Evolutionary conservation across 768 basidiomycete genomes (phyloP).

Genomic region (Lactifluus hygrophoroides): DNA sequence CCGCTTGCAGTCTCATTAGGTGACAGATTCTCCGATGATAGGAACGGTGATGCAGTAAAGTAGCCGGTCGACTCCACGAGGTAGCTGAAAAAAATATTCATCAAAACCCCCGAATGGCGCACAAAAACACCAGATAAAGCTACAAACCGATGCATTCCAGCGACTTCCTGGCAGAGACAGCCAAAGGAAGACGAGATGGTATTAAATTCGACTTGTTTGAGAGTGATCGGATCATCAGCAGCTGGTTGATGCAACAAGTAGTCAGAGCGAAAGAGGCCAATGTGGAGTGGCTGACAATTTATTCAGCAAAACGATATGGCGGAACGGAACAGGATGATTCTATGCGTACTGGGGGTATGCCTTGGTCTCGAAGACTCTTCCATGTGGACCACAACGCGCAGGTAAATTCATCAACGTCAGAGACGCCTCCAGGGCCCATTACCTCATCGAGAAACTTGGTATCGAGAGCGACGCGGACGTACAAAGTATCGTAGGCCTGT

Average conservation of each 20-base stretch:
- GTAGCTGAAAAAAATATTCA: slow-evolving; percentile 40
- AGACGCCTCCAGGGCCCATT: slow-evolving; percentile 75
- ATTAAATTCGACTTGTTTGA: slow-evolving; percentile 98
- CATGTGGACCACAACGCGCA: slow-evolving; percentile 81
- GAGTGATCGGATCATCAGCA: slow-evolving; percentile 28
- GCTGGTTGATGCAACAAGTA: slow-evolving; percentile 69
- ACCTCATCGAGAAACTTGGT: slow-evolving; percentile 70
- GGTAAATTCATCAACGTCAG: slow-evolving; percentile 80
- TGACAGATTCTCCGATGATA: slow-evolving; percentile 56
- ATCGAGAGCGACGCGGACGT: slow-evolving; percentile 76
- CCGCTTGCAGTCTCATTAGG: slow-evolving; percentile 61
- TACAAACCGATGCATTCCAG: slow-evolving; percentile 68
- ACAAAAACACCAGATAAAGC: background rate
- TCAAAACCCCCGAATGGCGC: background rate
- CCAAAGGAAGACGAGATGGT: slow-evolving; percentile 94
- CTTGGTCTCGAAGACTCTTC: slow-evolving; percentile 64
- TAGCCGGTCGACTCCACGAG: slow-evolving; percentile 58
- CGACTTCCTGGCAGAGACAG: slow-evolving; percentile 53
- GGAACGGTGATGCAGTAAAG: slow-evolving; percentile 45
- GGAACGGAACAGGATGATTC: background rate
- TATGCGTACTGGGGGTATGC: slow-evolving; percentile 43
- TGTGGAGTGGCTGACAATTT: slow-evolving; percentile 60
- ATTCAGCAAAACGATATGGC: slow-evolving; percentile 22
- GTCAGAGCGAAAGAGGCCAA: slow-evolving; percentile 92
- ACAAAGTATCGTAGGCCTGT: slow-evolving; percentile 72